phyloP scores from a whole-genome alignment of 305 asterid species.

The Petunia hybrid region DNA sequence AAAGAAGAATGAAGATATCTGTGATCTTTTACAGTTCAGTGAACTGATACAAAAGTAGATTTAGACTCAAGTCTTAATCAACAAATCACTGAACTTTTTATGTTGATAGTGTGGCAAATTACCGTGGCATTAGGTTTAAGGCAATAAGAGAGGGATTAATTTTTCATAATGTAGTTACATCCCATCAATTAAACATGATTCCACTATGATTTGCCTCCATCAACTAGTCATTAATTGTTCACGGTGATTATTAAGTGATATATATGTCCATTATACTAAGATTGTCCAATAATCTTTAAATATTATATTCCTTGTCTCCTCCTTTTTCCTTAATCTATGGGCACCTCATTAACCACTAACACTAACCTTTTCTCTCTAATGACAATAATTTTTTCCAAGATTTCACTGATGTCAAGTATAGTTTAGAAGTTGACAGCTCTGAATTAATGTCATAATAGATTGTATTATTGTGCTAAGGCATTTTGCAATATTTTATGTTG shows the following conservation, averaged over 20 bases:
- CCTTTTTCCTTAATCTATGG: constrained; percentile 41
- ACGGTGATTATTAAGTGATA: constrained; percentile 24
- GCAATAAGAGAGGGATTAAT: neutral
- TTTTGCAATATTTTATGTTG: neutral
- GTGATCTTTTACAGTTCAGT: neutral
- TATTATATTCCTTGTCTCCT: constrained; percentile 31
- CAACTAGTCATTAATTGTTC: neutral
- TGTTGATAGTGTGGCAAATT: constrained; percentile 17
- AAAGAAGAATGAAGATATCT: neutral
- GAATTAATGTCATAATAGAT: constrained; percentile 24
- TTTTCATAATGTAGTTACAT: constrained; percentile 37
- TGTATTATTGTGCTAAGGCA: constrained; percentile 19
- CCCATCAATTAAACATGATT: constrained; percentile 37
- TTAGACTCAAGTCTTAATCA: constrained; percentile 29
- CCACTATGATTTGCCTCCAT: constrained; percentile 38
- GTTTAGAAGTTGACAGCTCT: constrained; percentile 53
- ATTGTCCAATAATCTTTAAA: constrained; percentile 32
- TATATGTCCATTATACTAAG: constrained; percentile 36
- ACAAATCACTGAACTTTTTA: constrained; percentile 25
- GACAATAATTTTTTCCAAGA: constrained; percentile 44
- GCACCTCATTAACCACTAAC: constrained; percentile 55
- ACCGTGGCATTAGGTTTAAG: constrained; percentile 10
- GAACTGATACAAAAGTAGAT: neutral
- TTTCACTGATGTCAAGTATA: constrained; percentile 55
- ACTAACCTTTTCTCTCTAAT: constrained; percentile 31